Conservation (phyloP, 78 protist species). For the Pigoraptor vietnamica region DNA sequence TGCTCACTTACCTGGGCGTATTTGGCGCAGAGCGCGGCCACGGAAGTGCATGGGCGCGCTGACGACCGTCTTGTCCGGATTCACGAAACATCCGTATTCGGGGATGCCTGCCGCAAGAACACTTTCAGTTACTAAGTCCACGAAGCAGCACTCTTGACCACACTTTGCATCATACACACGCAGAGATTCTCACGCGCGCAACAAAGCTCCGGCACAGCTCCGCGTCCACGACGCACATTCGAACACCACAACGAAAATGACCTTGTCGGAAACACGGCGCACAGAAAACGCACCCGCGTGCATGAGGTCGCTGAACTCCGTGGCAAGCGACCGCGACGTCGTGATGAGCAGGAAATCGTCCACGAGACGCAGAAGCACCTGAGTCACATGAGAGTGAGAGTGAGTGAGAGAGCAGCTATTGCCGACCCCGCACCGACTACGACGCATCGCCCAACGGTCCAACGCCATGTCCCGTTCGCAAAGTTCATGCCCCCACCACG, state of each 20-base stretch:
- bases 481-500: too few relatives aligned
- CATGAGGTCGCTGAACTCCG: not conserved
- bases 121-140: too few relatives aligned
- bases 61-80: not conserved
- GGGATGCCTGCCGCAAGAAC: not conserved
- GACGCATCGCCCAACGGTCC: too few relatives aligned
- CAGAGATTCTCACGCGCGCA: too few relatives aligned
- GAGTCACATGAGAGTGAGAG: not conserved
- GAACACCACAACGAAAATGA: too few relatives aligned
- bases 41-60: not conserved
- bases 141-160: too few relatives aligned
- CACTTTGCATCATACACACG: too few relatives aligned
- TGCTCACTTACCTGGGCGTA: not conserved
- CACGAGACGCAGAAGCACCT: not conserved
- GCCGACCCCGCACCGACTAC: too few relatives aligned
- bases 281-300: not conserved
- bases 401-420: too few relatives aligned
- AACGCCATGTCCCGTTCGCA: too few relatives aligned
- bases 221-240: too few relatives aligned
- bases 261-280: not conserved
- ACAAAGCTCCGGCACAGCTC: too few relatives aligned
- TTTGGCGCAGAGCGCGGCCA: not conserved
- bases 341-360: not conserved
- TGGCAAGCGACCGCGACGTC: not conserved
- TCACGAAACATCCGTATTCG: not conserved